Evolutionary conservation across 441 rosid genomes (phyloP).

Genomic region (Daphne laureola): DNA sequence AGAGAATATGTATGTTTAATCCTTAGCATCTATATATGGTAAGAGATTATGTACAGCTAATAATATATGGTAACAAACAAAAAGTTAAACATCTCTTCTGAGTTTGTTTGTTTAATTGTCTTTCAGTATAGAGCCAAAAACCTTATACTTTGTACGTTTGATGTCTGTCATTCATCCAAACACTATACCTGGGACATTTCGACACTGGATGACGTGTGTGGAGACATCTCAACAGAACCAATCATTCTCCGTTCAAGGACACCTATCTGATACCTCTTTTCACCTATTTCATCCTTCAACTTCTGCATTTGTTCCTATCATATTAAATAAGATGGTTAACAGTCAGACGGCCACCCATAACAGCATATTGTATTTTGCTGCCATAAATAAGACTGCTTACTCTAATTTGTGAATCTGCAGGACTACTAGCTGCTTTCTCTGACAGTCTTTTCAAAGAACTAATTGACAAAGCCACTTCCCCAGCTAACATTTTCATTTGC

Average conservation of each 20-base stretch:
- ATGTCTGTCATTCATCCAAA: slow-evolving; percentile 5
- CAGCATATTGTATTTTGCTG: too few relatives aligned
- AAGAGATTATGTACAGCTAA: too few relatives aligned
- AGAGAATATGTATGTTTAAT: too few relatives aligned
- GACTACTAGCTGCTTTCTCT: slow-evolving; percentile 54
- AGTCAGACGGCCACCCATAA: background rate
- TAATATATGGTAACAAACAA: too few relatives aligned
- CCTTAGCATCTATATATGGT: too few relatives aligned
- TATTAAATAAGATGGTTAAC: slow-evolving; percentile 22
- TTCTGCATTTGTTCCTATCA: slow-evolving; percentile 65
- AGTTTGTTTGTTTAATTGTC: too few relatives aligned
- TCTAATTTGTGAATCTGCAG: slow-evolving; percentile 57
- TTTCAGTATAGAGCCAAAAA: too few relatives aligned
- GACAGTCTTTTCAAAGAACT: slow-evolving; percentile 77
- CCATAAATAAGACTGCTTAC: slow-evolving; percentile 25
- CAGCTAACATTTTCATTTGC: slow-evolving; percentile 88
- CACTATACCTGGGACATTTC: slow-evolving; percentile 68
- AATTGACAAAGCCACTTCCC: slow-evolving; percentile 79
- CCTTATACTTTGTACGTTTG: background rate
- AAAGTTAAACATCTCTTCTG: too few relatives aligned
- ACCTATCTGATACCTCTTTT: slow-evolving; percentile 71
- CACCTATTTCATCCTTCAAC: slow-evolving; percentile 71
- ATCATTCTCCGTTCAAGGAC: slow-evolving; percentile 72
- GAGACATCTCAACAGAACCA: slow-evolving; percentile 50
- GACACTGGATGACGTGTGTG: slow-evolving; percentile 32